A percentile compares a stretch with the other conserved stretches of the same genome.
phyloP scores from a whole-genome alignment of 2,329 filamentous ascomycete species.

The Neoscytalidium dimidiatum region DNA sequence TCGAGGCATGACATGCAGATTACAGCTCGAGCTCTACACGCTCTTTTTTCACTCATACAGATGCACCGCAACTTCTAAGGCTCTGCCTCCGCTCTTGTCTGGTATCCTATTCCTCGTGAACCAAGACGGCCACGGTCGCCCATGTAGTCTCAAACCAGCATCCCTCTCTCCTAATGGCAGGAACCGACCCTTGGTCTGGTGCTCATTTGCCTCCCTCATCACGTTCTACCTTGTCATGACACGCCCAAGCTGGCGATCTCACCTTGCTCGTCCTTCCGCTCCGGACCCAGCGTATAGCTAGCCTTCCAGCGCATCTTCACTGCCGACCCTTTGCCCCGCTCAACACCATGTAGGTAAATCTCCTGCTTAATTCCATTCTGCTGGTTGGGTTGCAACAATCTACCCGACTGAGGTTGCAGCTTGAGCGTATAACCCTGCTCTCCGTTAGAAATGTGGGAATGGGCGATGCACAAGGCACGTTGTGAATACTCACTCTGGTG shows the following conservation, averaged over 20 bases:
- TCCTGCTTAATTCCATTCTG: conserved; percentile 79
- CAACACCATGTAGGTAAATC: conserved; percentile 75
- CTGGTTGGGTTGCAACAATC: conserved; percentile 69
- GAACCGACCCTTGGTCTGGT: no score
- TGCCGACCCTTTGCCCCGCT: conserved; percentile 70
- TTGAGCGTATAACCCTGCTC: conserved; percentile 74
- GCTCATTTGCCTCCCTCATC: background rate
- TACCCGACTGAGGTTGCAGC: conserved; percentile 82
- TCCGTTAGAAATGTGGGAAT: background rate
- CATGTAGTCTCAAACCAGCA: background rate
- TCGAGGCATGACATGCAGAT: no score
- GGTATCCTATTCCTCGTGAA: background rate
- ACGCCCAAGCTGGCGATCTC: conserved; percentile 80
- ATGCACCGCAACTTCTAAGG: background rate
- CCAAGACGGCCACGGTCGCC: background rate
- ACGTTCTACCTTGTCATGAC: conserved; percentile 18
- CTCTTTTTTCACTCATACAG: background rate
- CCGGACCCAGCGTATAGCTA: conserved; percentile 70
- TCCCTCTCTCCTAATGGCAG: background rate
- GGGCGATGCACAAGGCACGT: background rate
- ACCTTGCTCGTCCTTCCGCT: conserved; percentile 74
- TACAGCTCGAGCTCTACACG: background rate
- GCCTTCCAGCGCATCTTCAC: conserved; percentile 91
- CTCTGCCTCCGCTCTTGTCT: background rate
- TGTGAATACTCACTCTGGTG: conserved; percentile 67